Evolutionary conservation across 371 early-diverging fungal species (phyloP), one percentile per base, ranked within the genome.

Genomic region (Mucor plumbeus): DNA sequence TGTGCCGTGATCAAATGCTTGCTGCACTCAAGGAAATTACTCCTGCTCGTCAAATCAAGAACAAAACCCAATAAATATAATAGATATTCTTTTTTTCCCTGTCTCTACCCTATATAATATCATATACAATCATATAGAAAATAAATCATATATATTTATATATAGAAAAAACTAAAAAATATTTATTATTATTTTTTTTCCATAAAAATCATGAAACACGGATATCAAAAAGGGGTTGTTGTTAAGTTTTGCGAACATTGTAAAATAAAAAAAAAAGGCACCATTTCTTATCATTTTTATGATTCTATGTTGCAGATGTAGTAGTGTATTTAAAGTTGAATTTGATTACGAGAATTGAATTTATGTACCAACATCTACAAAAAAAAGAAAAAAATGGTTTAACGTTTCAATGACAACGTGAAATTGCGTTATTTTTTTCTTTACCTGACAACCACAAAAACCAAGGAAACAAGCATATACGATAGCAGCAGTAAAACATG

Each of bases 1-100:
- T 74, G 48, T 87, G 91, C 5, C 89, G 95, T 73, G 85, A 88
- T 40, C 57, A 78, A 67, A 96, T 96, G 96, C 69, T 92, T 55
- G 77, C 70, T 35, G 84, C 90, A 36, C 79, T 96, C 53, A 79
- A 80, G 65, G 89, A 90, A 59, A 90, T 95, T 56, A 85, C 88
- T 34, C 63, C 69, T 41, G 26, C n/a, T 13, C 17, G 47, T 47
- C 47, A 47, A 47, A 19, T 47, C 47, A 47, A 53, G 21, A 66
- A 77, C 41, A 77, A 77, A 54, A n/a, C 70, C 13, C 66, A 79
- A 54, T 76, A 54, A 54, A 13, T 54, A 54, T 26, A 54, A 54
- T 54, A 54, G 54, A 54, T 31, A 26, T 13, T 33, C 26, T 31
- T 54, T 54, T 54, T 54, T 31, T 13, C 15, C 31, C 15, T 44